Base-by-base conservation (phyloP, 1,284 basidiomycete species). In the Ganoderma sinense region DNA sequence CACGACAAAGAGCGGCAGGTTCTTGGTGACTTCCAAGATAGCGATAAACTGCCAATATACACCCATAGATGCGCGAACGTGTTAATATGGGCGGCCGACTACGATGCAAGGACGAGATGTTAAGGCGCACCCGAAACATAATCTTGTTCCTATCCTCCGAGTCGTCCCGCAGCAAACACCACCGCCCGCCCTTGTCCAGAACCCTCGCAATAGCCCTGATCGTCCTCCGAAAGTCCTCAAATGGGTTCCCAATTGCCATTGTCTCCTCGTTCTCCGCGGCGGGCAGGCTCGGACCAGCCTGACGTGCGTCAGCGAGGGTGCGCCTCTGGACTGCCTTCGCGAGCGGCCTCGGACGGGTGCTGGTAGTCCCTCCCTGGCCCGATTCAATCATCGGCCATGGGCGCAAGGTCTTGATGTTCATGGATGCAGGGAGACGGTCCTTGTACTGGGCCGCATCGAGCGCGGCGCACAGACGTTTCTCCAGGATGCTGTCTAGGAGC, bases 141-240 rank as follows among this genome's bases (percentile, higher is more conserved):
- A 82, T 77, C 11, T 73, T 77, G 72, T 70, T 66, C 18, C 74
- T 62, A 11, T 72, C 64, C 26, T 65, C 33, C 6, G 33, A 36
- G 33, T 36, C 29, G 59, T 80, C 81, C 62, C 76, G 70, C 16
- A 82, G 68, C 53, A 76, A 74, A 39, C 78, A 75, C 20, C 74
- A 68, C 4, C 70, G 70, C 6, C 61, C 53, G 2, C 77, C 80
- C 16, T 72, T 62, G 41, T 82, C 78, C 48, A 69, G 77, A 18
- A 69, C 66, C 29, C 69, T 75, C n/a, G 75, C 79, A 18, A 84
- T 67, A 4, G 67, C 70, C 70, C 80, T 73, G 11, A 82, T 40
- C 29, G 77, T 80, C 71, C 82, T 78, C 16, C 82, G 77, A 55
- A 82, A 71, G 68, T 84, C 81, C 68, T 74, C 76, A 66, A 83